Percentiles rank a stretch among this genome's conserved stretches.
Evolutionary conservation across 257 asterid genomes (phyloP).

Genomic region (Cinchona pubescens): DNA sequence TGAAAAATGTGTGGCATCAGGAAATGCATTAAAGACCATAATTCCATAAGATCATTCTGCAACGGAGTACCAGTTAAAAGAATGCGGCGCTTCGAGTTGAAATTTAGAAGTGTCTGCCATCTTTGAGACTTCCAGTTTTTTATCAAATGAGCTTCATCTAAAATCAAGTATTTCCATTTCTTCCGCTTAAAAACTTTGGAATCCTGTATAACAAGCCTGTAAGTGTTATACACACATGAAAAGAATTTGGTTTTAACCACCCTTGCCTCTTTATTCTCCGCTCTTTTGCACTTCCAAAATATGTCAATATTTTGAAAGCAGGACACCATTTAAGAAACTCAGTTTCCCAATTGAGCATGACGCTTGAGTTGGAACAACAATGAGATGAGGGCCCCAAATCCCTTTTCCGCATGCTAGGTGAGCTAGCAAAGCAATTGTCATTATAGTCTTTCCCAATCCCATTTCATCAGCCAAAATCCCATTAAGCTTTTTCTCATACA

Average conservation of each 20-base stretch:
- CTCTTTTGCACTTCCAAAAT: constrained; percentile 98
- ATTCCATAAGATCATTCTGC: constrained; percentile 98
- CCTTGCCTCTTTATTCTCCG: constrained; percentile 94
- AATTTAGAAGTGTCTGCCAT: constrained; percentile 98
- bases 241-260: constrained; percentile 92
- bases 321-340: constrained; percentile 99
- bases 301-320: constrained; percentile 96
- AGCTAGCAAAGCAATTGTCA: constrained; percentile 98
- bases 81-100: constrained; percentile 96
- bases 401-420: constrained; percentile 96
- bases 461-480: constrained; percentile 99
- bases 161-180: constrained; percentile 96
- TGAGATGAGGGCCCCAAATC: constrained; percentile 99
- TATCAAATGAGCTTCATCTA: constrained; percentile 97
- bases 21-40: constrained; percentile 99
- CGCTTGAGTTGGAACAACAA: constrained; percentile 99
- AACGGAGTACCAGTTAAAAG: constrained; percentile 96
- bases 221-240: constrained; percentile 97
- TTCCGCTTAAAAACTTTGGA: constrained; percentile 94
- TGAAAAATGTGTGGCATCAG: constrained; percentile 98
- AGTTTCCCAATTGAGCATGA: constrained; percentile 99
- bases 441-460: constrained; percentile 99
- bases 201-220: constrained; percentile 96
- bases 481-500: constrained; percentile 97
- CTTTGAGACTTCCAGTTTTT: constrained; percentile 99